A percentile compares a stretch with the other conserved stretches of the same genome.
Evolutionary conservation across 148 eudicot species (phyloP).

Genomic region (Fagopyrum homotropicum): DNA sequence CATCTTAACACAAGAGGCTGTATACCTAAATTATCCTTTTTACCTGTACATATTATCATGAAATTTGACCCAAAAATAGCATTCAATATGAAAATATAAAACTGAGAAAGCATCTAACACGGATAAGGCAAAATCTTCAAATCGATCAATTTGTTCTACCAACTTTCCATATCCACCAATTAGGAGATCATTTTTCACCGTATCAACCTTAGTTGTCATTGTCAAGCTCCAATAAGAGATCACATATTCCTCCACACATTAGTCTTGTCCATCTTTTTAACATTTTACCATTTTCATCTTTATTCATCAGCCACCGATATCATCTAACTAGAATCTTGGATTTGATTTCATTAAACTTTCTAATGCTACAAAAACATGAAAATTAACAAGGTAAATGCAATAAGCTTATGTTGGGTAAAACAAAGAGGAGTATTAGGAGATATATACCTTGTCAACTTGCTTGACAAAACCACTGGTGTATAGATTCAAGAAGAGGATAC

Average conservation of each 20-base stretch:
- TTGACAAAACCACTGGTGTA: neutral
- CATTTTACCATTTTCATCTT: neutral
- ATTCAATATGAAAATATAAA: neutral
- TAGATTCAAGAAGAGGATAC: conserved; percentile 1
- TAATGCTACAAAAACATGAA: neutral
- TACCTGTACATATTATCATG: neutral
- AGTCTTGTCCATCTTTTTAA: neutral
- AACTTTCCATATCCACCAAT: neutral
- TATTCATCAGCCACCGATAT: neutral
- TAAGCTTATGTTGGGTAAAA: neutral
- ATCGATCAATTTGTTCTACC: neutral
- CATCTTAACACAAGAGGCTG: no score
- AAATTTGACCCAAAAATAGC: neutral
- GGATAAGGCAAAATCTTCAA: neutral
- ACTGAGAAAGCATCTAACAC: neutral
- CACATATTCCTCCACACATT: conserved; percentile 2
- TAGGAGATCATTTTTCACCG: neutral
- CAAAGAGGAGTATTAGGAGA: neutral
- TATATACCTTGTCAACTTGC: neutral
- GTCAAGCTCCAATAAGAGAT: conserved; percentile 6
- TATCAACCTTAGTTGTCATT: conserved; percentile 4
- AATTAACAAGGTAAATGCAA: neutral
- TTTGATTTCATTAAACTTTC: neutral
- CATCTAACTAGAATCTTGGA: neutral
- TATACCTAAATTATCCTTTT: no score